Evolutionary conservation across 352 stramenopile species (phyloP).

Genomic region (Phytophthora pseudosyringae): DNA sequence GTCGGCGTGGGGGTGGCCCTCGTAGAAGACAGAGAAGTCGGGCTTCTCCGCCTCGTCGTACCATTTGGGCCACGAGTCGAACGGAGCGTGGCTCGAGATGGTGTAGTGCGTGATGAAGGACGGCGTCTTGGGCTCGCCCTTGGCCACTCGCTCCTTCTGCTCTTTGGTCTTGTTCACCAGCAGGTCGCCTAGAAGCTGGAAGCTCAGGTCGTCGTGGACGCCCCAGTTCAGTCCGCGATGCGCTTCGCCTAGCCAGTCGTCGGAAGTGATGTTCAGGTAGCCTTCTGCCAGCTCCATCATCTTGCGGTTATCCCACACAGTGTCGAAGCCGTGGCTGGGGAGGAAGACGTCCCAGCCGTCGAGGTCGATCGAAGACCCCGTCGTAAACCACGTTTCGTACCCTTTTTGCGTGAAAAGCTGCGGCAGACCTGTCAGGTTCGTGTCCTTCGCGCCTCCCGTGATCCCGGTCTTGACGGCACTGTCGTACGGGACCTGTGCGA

Average conservation of each 20-base stretch:
- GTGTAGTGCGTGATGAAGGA: conserved; percentile 67
- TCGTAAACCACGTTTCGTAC: conserved; percentile 57
- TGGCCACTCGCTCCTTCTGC: conserved; percentile 32
- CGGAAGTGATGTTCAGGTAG: conserved; percentile 34
- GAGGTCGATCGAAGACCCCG: conserved; percentile 47
- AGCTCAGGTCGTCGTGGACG: conserved; percentile 58
- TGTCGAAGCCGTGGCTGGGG: conserved; percentile 54
- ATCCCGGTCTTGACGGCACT: conserved; percentile 45
- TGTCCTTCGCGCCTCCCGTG: conserved; percentile 27
- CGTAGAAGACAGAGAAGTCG: conserved; percentile 48
- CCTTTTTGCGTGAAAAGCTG: conserved; percentile 60
- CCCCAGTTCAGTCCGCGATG: conserved; percentile 43
- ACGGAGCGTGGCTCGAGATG: conserved; percentile 66
- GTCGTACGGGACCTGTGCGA: conserved; percentile 56
- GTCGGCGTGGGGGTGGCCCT: conserved; percentile 22
- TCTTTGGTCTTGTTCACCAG: conserved; percentile 51
- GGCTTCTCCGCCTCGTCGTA: conserved; percentile 37
- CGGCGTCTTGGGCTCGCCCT: conserved; percentile 38
- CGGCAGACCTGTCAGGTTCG: conserved; percentile 46
- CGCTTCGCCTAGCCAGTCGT: conserved; percentile 39
- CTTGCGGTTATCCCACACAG: conserved; percentile 42
- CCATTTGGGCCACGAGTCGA: conserved; percentile 46
- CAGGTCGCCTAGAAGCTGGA: conserved; percentile 52
- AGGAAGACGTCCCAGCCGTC: conserved; percentile 59
- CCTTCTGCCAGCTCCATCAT: conserved; percentile 46